These are phyloP conservation scores for Geranomyces variabilis DNA, from an alignment of 192 early-diverging fungal genomes.

Conservation along the genomic window DNA sequence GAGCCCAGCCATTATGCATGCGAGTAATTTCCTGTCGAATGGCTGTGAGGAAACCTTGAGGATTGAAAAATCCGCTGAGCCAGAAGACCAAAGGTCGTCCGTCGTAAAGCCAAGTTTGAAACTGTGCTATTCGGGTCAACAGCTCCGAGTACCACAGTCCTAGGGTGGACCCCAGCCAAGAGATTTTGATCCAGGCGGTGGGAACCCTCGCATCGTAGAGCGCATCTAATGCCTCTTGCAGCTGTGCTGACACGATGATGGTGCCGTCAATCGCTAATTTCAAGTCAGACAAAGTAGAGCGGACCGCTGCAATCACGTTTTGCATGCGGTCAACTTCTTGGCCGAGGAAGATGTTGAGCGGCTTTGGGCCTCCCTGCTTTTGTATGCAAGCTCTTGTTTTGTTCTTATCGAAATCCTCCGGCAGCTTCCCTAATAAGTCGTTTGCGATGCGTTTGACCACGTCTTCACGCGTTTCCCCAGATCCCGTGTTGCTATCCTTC, in stretches of 20 bases:
- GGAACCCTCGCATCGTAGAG: constrained; percentile 67
- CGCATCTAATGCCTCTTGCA: constrained; percentile 67
- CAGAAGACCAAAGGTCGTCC: constrained; percentile 68
- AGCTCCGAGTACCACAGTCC: constrained; percentile 67
- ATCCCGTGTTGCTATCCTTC: constrained; percentile 60
- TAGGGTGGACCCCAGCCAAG: constrained; percentile 60
- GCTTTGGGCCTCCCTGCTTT: constrained; percentile 61
- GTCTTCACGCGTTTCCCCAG: constrained; percentile 68
- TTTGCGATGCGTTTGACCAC: constrained; percentile 64
- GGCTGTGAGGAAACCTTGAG: constrained; percentile 71
- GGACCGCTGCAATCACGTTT: constrained; percentile 56
- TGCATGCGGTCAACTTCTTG: constrained; percentile 73
- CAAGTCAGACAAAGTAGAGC: constrained; percentile 57
- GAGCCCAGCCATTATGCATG: constrained; percentile 62
- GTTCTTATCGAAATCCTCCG: constrained; percentile 67
- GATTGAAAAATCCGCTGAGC: constrained; percentile 69
- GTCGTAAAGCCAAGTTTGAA: constrained; percentile 64
- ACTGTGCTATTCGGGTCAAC: constrained; percentile 55
- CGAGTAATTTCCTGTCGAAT: constrained; percentile 69
- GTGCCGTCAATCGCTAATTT: constrained; percentile 71
- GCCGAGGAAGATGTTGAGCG: constrained; percentile 66
- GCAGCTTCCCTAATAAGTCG: constrained; percentile 60
- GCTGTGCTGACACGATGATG: constrained; percentile 58
- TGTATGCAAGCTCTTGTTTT: constrained; percentile 49
- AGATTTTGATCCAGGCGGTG: constrained; percentile 59